Percentiles rank a stretch among this genome's conserved stretches.
Evolutionary conservation across 345 rosid species (phyloP).

Genomic region (Capsella bursapastoris): DNA sequence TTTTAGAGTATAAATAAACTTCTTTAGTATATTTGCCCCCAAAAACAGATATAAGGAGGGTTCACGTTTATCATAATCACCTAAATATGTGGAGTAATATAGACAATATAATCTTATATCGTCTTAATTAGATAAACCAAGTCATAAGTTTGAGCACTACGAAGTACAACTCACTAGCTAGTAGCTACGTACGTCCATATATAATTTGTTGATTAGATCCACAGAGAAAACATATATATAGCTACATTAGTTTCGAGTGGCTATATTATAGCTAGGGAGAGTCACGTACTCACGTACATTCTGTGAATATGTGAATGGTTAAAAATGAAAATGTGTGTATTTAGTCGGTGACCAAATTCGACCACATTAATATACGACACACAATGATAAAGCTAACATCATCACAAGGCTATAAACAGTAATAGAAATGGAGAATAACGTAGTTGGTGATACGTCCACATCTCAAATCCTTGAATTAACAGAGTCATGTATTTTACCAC

Average conservation of each 20-base stretch:
- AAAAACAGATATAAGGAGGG: conserved; percentile 25
- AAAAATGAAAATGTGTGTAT: neutral
- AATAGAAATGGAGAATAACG: conserved; percentile 14
- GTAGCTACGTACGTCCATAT: neutral
- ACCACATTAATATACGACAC: neutral
- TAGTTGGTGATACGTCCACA: conserved; percentile 30
- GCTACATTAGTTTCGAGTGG: no score
- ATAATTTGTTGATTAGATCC: neutral
- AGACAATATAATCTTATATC: neutral
- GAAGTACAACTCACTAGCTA: neutral
- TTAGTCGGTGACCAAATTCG: conserved; percentile 3
- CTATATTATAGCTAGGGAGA: conserved; percentile 3
- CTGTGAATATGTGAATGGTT: neutral
- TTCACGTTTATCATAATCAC: conserved; percentile 25
- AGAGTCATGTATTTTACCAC: conserved; percentile 27
- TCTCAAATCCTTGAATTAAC: conserved; percentile 20
- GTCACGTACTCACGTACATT: neutral
- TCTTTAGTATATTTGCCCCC: conserved; percentile 5
- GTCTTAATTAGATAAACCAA: neutral
- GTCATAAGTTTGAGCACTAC: neutral
- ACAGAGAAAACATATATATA: neutral
- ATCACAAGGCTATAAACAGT: conserved; percentile 1
- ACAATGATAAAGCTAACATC: neutral
- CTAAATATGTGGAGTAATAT: neutral
- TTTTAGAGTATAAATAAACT: neutral